Percentiles rank a stretch among this genome's conserved stretches.
Conservation (phyloP, 2,329 filamentous ascomycete genomes). For the Neonectria ditissima region DNA sequence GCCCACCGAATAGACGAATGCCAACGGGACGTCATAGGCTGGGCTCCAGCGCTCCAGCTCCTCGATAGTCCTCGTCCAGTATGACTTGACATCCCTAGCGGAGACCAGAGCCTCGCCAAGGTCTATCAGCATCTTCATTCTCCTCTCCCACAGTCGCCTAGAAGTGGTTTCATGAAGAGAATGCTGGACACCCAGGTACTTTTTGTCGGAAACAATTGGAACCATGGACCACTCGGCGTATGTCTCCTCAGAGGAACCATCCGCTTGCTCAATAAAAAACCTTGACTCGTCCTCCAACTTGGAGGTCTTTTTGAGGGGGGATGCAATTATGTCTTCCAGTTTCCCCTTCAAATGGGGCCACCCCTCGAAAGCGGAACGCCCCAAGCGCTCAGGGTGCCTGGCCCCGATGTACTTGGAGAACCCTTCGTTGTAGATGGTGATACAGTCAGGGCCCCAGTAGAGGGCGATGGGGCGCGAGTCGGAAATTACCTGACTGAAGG, state of each 20-base stretch:
- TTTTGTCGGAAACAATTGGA: conserved; percentile 57
- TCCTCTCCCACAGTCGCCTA: conserved; percentile 60
- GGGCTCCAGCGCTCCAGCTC: conserved; percentile 58
- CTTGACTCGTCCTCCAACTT: conserved; percentile 58
- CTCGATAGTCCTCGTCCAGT: conserved; percentile 60
- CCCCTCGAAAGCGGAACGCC: conserved; percentile 67
- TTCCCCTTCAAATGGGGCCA: conserved; percentile 67
- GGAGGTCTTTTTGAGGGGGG: conserved; percentile 46
- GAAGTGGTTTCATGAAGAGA: conserved; percentile 61
- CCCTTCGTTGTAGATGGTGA: conserved; percentile 76
- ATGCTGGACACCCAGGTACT: conserved; percentile 60
- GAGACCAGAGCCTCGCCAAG: conserved; percentile 60
- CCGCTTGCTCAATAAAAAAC: conserved; percentile 58
- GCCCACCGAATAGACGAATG: conserved; percentile 63
- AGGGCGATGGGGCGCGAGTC: conserved; percentile 66
- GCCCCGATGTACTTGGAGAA: conserved; percentile 72
- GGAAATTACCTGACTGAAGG: conserved; percentile 57
- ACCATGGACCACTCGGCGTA: conserved; percentile 62
- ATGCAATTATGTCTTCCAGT: conserved; percentile 49
- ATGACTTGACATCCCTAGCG: conserved; percentile 58
- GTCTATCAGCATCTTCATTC: conserved; percentile 62
- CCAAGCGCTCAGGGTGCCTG: conserved; percentile 73
- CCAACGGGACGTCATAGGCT: conserved; percentile 62
- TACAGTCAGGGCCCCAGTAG: conserved; percentile 73
- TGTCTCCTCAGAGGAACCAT: conserved; percentile 59